Evolutionary conservation across 2,329 filamentous ascomycete species (phyloP).

Genomic region (Emergomyces orientalis): DNA sequence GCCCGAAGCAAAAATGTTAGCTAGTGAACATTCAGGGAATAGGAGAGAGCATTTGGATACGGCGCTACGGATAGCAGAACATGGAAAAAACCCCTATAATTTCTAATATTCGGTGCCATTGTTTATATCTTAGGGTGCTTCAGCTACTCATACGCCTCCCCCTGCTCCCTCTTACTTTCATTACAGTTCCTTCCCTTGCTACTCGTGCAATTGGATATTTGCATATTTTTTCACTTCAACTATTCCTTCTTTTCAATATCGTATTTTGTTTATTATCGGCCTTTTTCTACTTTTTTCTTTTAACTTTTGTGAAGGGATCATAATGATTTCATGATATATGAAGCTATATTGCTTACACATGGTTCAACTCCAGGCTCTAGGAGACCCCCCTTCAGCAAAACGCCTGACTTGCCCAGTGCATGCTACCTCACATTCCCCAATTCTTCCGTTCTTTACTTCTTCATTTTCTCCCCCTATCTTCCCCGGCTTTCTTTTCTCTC

Average conservation of each 20-base stretch:
- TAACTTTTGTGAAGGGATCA: background rate
- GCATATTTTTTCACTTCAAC: background rate
- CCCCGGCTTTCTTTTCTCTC: too few relatives aligned
- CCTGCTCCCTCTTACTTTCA: background rate
- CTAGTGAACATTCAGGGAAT: background rate
- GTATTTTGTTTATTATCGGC: background rate
- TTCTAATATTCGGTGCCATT: background rate
- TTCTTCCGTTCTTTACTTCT: background rate
- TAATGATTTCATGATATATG: background rate
- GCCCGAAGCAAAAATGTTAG: background rate
- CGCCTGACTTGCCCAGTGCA: background rate
- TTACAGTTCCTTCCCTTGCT: background rate
- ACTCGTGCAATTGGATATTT: background rate
- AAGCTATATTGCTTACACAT: background rate
- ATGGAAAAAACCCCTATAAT: background rate
- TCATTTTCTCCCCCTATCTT: background rate
- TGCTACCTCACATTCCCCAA: too few relatives aligned
- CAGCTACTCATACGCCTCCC: background rate
- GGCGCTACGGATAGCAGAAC: background rate
- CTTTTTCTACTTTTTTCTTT: background rate
- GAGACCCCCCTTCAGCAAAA: background rate
- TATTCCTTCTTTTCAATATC: background rate
- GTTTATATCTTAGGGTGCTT: background rate
- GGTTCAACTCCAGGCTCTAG: background rate
- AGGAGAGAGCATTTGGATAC: background rate